These are phyloP conservation scores for Oropetium thomaeum DNA, from an alignment of 176 grass and related monocot species.

Conservation along the genomic window DNA sequence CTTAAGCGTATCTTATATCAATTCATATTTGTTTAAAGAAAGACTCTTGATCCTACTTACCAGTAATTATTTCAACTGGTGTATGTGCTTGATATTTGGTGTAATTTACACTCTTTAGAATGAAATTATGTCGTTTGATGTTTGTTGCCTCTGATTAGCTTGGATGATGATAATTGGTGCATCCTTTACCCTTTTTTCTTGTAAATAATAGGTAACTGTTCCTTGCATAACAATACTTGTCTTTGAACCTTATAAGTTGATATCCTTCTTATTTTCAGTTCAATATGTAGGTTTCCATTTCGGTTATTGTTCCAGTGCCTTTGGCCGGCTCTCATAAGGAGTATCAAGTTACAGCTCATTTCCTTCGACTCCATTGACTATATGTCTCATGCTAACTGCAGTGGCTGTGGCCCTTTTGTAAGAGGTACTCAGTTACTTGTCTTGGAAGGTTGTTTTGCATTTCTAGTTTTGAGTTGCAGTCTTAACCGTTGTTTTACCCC, in stretches of 20 bases:
- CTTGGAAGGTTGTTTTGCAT: slow-evolving; percentile 10
- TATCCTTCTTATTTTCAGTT: slow-evolving; percentile 37
- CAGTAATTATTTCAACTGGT: not conserved
- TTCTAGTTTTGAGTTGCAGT: not conserved
- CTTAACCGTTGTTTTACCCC: not conserved
- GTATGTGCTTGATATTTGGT: not conserved
- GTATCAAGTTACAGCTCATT: slow-evolving; percentile 7
- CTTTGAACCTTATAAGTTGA: not conserved
- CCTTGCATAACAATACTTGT: not conserved
- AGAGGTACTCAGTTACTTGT: not conserved
- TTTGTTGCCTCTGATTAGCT: slow-evolving; percentile 3
- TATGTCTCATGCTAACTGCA: slow-evolving; percentile 27
- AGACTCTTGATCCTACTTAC: not conserved
- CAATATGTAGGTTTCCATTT: slow-evolving; percentile 20
- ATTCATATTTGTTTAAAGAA: not conserved
- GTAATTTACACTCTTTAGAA: not conserved
- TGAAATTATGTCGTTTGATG: not conserved
- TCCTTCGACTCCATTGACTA: not conserved
- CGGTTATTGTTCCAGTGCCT: not conserved
- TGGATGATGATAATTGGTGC: not conserved
- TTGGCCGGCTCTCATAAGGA: not conserved
- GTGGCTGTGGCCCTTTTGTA: not conserved
- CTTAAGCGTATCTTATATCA: not conserved
- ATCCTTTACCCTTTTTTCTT: not conserved
- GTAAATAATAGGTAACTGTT: not conserved